Conservation (phyloP, 163 green algal genomes). For the Smithsoniella earleae region DNA sequence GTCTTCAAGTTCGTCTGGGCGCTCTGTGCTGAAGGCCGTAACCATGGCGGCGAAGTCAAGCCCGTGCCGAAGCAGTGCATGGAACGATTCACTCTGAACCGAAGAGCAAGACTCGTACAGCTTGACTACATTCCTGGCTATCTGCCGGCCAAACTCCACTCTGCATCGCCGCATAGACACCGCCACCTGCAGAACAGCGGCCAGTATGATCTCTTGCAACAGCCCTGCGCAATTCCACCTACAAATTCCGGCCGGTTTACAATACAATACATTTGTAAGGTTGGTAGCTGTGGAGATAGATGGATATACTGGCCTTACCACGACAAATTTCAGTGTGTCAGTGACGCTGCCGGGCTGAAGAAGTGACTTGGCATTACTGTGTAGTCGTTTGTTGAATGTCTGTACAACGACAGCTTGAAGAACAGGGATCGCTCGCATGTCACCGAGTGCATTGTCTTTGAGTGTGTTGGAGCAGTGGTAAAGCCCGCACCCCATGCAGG, state of each 20-base stretch:
- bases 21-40: conserved; percentile 12
- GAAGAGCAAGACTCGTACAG: neutral
- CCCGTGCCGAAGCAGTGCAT: conserved; percentile 5
- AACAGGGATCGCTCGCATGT: too few relatives aligned
- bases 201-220: neutral
- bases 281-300: too few relatives aligned
- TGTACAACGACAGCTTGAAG: too few relatives aligned
- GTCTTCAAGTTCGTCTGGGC: conserved; percentile 2
- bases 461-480: neutral
- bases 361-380: too few relatives aligned
- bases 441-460: too few relatives aligned
- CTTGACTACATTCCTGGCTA: conserved; percentile 14
- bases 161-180: neutral
- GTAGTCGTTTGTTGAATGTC: too few relatives aligned
- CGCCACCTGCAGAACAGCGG: conserved; percentile 3
- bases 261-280: too few relatives aligned
- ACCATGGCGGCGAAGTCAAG: conserved; percentile 25
- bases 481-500: conserved; percentile 11
- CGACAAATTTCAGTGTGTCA: too few relatives aligned
- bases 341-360: too few relatives aligned
- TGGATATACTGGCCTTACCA: too few relatives aligned
- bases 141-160: conserved; percentile 25
- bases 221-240: neutral
- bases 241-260: too few relatives aligned
- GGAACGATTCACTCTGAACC: conserved; percentile 9